These are phyloP conservation scores for Candida maesae DNA, from an alignment of 805 yeast species.

Conservation along the genomic window DNA sequence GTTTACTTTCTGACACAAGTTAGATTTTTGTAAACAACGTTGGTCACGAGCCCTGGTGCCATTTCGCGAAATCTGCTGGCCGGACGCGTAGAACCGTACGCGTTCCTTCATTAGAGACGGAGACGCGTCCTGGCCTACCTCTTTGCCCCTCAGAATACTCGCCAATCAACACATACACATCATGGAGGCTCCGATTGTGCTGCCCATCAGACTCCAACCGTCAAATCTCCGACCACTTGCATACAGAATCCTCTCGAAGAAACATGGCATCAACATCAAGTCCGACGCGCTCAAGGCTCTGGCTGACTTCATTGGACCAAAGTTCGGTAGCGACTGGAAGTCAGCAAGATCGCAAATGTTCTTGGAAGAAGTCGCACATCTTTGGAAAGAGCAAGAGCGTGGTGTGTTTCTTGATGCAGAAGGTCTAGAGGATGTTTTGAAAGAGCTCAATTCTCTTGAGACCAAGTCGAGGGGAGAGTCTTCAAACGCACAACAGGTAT, in stretches of 20 bases:
- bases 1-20: constrained; percentile 3
- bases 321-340: constrained; percentile 87
- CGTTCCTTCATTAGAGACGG: background rate
- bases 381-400: constrained; percentile 87
- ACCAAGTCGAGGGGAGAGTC: constrained; percentile 10
- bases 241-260: constrained; percentile 83
- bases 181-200: constrained; percentile 31
- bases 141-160: background rate
- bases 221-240: constrained; percentile 88
- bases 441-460: constrained; percentile 42
- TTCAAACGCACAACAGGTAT: constrained; percentile 7
- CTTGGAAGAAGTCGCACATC: constrained; percentile 71
- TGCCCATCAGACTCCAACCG: constrained; percentile 78
- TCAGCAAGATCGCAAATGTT: constrained; percentile 56
- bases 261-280: constrained; percentile 86
- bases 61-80: constrained; percentile 2
- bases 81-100: constrained; percentile 8
- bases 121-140: background rate
- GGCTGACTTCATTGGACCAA: constrained; percentile 70
- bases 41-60: constrained; percentile 1
- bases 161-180: background rate
- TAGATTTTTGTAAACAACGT: constrained; percentile 2
- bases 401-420: constrained; percentile 82
- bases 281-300: constrained; percentile 74
- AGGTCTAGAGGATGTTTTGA: constrained; percentile 58